Evolutionary conservation across 2,329 filamentous ascomycete species (phyloP), one percentile per base, ranked within the genome.

Genomic region (Anisogramma anomala): DNA sequence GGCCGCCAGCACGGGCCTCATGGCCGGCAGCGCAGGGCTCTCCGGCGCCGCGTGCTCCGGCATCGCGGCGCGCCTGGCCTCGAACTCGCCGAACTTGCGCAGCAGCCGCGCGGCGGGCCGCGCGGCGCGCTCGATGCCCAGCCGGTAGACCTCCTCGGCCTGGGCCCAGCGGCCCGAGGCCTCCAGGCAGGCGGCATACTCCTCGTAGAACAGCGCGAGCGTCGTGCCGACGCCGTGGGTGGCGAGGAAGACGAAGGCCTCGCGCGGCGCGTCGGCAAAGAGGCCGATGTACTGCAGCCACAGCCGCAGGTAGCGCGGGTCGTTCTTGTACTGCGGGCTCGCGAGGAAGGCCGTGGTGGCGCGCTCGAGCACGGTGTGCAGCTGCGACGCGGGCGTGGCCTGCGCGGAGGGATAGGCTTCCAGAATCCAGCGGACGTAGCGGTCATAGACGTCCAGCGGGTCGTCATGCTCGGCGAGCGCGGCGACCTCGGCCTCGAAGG

Each of bases 401-500:
- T 95, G 88, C 18, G 89, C 84, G 0, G 88, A 89, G 2, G 91
- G 89, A 59, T 96, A 98, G 39, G 89, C 83, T 60, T 95, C 85
- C 20, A 96, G 68, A 1, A 88, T 94, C 91, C 91, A 98, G 63
- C 86, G 86, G 43, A 96, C 85, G 58, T 98, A 98, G 58, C 91
- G 81, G 59, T 96, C 89, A 65, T 86, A 98, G 47, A 95, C 75
- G 54, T 96, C 91, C 35, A 98, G 77, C 1, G 91, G 91, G 55
- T 98, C 91, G 57, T 98, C 91, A 0, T 84, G 85, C 58, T 98
- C 91, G 48, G 77, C 74, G 37, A 93, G 79, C 35, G 69, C 75
- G 32, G 77, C 71, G 14, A 96, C 63, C 60, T 96, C 91, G 10
- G 77, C 73, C 62, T 98, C 91, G 53, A 85, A 96, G 55, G 89